These are phyloP conservation scores for Fomitopsis pinicola DNA, from an alignment of 1,284 basidiomycete species.

Conservation along the genomic window DNA sequence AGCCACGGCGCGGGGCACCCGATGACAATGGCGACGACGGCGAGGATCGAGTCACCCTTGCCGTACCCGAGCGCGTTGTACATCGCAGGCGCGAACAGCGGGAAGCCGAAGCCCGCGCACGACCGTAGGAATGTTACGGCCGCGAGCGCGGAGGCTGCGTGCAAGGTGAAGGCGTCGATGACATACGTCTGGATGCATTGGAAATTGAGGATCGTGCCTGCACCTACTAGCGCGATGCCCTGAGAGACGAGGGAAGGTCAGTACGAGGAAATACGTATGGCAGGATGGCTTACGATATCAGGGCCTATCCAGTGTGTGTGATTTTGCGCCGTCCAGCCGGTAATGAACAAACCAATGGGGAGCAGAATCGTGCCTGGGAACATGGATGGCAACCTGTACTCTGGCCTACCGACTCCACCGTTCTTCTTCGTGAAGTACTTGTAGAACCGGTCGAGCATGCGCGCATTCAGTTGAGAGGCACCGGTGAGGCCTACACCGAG, in stretches of 20 bases:
- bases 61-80: slow-evolving; percentile 60
- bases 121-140: slow-evolving; percentile 55
- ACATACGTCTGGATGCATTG: slow-evolving; percentile 61
- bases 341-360: slow-evolving; percentile 56
- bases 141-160: slow-evolving; percentile 63
- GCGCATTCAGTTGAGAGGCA: slow-evolving; percentile 57
- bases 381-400: slow-evolving; percentile 57
- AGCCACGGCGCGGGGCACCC: slow-evolving; percentile 62
- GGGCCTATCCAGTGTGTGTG: slow-evolving; percentile 62
- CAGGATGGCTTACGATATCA: slow-evolving; percentile 45
- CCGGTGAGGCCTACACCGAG: slow-evolving; percentile 51
- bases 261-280: neutral
- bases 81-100: slow-evolving; percentile 65
- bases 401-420: slow-evolving; percentile 52
- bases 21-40: slow-evolving; percentile 46
- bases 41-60: slow-evolving; percentile 60
- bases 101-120: slow-evolving; percentile 62
- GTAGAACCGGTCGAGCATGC: slow-evolving; percentile 53
- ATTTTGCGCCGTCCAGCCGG: slow-evolving; percentile 62
- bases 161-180: slow-evolving; percentile 61
- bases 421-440: slow-evolving; percentile 44
- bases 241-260: slow-evolving; percentile 16
- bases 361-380: slow-evolving; percentile 51
- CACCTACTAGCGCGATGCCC: slow-evolving; percentile 55
- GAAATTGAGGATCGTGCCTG: slow-evolving; percentile 51